Evolutionary conservation across 192 early-diverging fungal species (phyloP).

Genomic region (Rhizoclosmatium sp.): DNA sequence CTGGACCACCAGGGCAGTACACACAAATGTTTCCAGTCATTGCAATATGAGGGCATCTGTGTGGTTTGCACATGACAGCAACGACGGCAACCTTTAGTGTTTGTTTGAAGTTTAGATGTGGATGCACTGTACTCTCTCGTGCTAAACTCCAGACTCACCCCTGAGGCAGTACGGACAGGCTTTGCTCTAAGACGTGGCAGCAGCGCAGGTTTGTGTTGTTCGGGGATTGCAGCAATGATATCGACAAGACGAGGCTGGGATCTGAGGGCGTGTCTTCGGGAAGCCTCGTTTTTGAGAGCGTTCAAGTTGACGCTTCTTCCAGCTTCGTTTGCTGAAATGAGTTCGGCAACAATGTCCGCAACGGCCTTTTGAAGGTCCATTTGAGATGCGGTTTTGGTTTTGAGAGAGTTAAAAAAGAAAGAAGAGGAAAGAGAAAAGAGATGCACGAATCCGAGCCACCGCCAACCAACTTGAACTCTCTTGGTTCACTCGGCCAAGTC

Average conservation of each 20-base stretch:
- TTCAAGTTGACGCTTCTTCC: conserved; percentile 89
- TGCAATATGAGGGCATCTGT: conserved; percentile 97
- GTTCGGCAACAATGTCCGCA: conserved; percentile 84
- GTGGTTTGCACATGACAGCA: conserved; percentile 97
- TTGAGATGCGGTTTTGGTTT: background rate
- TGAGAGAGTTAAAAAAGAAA: background rate
- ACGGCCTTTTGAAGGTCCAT: conserved; percentile 36
- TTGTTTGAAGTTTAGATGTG: background rate
- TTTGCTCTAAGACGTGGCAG: conserved; percentile 92
- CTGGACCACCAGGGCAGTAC: conserved; percentile 97
- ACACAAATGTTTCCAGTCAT: conserved; percentile 99
- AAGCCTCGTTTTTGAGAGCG: conserved; percentile 70
- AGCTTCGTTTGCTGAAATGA: conserved; percentile 72
- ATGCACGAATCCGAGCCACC: background rate
- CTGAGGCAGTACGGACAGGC: conserved; percentile 94
- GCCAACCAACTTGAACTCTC: too few relatives aligned
- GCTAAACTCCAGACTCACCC: conserved; percentile 57
- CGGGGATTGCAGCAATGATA: conserved; percentile 98
- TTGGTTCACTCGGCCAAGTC: background rate
- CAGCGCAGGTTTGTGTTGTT: conserved; percentile 84
- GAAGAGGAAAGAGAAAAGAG: background rate
- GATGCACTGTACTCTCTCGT: background rate
- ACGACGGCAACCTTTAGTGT: conserved; percentile 83
- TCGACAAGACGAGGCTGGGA: conserved; percentile 95
- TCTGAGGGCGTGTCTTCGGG: conserved; percentile 71